A percentile compares a stretch with the other conserved stretches of the same genome.
Conservation (phyloP, 352 stramenopile species). For the Globisporangium uncinulatum region DNA sequence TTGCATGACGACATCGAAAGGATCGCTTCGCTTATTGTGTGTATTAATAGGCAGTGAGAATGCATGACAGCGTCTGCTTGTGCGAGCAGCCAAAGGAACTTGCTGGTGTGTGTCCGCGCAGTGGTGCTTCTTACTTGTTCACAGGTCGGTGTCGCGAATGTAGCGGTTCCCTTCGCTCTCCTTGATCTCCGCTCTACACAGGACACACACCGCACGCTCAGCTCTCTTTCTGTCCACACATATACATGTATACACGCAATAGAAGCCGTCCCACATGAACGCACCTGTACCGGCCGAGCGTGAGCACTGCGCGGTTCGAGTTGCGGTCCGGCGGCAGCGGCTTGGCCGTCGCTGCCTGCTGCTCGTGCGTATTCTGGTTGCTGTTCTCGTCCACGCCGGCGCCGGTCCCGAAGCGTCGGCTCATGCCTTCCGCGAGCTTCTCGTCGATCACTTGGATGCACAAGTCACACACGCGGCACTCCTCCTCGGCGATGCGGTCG, state of each 20-base stretch:
- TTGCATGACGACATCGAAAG: too few species aligned
- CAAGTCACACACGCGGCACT: conserved; percentile 71
- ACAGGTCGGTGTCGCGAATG: conserved; percentile 83
- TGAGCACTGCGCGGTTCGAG: conserved; percentile 66
- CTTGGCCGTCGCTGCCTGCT: conserved; percentile 17
- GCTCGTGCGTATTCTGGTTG: conserved; percentile 26
- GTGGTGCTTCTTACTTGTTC: conserved; percentile 1
- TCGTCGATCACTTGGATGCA: conserved; percentile 85
- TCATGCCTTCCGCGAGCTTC: conserved; percentile 71
- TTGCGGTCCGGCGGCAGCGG: conserved; percentile 43
- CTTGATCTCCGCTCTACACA: conserved; percentile 77
- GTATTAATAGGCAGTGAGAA: neutral
- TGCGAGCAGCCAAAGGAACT: too few species aligned
- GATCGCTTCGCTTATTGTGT: neutral
- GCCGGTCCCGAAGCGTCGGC: conserved; percentile 62
- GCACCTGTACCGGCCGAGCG: conserved; percentile 79
- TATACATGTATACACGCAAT: neutral
- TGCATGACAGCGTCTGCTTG: too few species aligned
- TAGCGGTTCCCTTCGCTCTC: conserved; percentile 86
- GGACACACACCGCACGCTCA: neutral
- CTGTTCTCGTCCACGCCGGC: conserved; percentile 19
- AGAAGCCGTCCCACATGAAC: neutral
- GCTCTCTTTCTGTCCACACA: neutral
- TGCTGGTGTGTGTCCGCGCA: neutral
- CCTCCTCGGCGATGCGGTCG: conserved; percentile 52